Evolutionary conservation across 2,329 filamentous ascomycete genomes (phyloP).

Genomic region (Lasiodiplodia gonubiensis): DNA sequence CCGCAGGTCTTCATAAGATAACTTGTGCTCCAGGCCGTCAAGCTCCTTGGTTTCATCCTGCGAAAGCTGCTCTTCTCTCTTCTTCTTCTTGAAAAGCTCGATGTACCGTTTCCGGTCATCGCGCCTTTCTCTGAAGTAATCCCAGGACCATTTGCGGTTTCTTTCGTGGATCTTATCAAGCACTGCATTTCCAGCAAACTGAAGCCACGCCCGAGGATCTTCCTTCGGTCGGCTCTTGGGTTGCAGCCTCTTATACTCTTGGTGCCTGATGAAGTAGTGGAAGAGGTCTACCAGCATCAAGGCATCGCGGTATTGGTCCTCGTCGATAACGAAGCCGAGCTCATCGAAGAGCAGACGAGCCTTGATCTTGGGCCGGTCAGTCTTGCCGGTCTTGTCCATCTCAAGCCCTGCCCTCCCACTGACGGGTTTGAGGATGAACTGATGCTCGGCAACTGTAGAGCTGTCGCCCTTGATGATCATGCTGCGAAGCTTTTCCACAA

Average conservation of each 20-base stretch:
- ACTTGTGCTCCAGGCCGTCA: constrained; percentile 79
- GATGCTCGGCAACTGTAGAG: constrained; percentile 65
- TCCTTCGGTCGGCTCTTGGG: constrained; percentile 86
- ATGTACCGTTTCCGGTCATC: constrained; percentile 91
- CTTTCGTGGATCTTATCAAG: constrained; percentile 93
- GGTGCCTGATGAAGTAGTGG: constrained; percentile 96
- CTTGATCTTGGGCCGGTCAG: constrained; percentile 83
- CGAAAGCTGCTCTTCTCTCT: constrained; percentile 70
- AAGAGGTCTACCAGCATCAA: constrained; percentile 98
- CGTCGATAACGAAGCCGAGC: constrained; percentile 95
- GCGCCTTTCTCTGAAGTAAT: constrained; percentile 87
- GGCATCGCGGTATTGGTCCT: constrained; percentile 95
- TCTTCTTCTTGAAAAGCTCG: constrained; percentile 91
- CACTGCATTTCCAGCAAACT: constrained; percentile 88
- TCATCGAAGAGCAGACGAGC: constrained; percentile 93
- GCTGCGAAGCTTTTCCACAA: constrained; percentile 76
- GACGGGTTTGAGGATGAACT: constrained; percentile 95
- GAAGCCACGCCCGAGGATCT: constrained; percentile 89
- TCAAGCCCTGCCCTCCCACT: constrained; percentile 94
- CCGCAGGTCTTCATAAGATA: constrained; percentile 91
- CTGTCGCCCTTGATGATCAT: constrained; percentile 79
- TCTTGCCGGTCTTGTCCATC: constrained; percentile 87
- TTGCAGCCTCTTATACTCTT: constrained; percentile 93
- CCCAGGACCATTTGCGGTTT: constrained; percentile 95
- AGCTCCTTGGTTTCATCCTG: constrained; percentile 74